These are phyloP conservation scores for Hygrophorus pudorinus DNA, from an alignment of 768 basidiomycete species.

Conservation along the genomic window DNA sequence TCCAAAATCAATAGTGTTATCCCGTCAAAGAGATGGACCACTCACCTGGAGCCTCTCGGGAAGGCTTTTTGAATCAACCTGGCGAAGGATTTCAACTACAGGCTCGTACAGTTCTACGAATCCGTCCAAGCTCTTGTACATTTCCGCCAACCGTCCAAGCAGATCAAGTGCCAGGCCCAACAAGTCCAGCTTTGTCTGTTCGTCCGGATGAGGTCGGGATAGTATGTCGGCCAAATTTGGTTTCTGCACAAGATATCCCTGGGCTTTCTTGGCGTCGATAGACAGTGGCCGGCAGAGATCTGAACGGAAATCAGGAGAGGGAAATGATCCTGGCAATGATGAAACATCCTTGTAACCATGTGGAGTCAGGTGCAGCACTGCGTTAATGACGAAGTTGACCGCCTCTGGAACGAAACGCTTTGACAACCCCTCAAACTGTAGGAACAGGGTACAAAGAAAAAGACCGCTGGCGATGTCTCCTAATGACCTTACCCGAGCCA, in stretches of 20 bases:
- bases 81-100: constrained; percentile 44
- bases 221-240: constrained; percentile 41
- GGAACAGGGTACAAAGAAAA: constrained; percentile 78
- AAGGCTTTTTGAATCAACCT: constrained; percentile 36
- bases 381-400: constrained; percentile 68
- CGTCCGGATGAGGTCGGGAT: constrained; percentile 19
- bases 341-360: constrained; percentile 34
- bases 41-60: constrained; percentile 48
- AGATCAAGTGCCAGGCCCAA: constrained; percentile 55
- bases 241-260: constrained; percentile 28
- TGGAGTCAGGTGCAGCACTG: constrained; percentile 67
- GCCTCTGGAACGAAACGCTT: constrained; percentile 87
- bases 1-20: constrained; percentile 6
- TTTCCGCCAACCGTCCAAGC: constrained; percentile 56
- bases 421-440: constrained; percentile 78
- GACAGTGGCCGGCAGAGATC: constrained; percentile 30
- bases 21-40: constrained; percentile 1
- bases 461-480: constrained; percentile 76
- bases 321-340: constrained; percentile 59
- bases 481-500: constrained; percentile 69
- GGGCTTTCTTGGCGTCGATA: constrained; percentile 29
- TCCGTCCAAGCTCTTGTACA: constrained; percentile 69
- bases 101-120: constrained; percentile 85
- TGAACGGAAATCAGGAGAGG: constrained; percentile 59
- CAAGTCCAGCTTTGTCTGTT: constrained; percentile 68